phyloP scores from a whole-genome alignment of 2,329 filamentous ascomycete species.

The Zasmidium citrigriseum region DNA sequence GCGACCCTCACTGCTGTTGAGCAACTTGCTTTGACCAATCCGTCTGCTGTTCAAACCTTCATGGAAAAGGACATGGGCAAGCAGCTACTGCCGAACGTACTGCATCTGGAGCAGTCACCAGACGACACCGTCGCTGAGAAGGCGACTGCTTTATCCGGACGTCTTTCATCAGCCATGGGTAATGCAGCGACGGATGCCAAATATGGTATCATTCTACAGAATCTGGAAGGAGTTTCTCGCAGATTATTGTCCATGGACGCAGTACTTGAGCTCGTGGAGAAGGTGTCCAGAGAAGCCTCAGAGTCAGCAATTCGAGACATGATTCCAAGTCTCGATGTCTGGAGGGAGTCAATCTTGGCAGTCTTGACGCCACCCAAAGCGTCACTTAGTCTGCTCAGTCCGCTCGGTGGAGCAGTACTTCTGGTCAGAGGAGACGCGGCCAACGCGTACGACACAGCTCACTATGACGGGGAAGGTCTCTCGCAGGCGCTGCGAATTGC shows the following conservation, averaged over 20 bases:
- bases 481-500: constrained; percentile 76
- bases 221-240: constrained; percentile 47
- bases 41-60: constrained; percentile 46
- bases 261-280: constrained; percentile 56
- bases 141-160: constrained; percentile 37
- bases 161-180: constrained; percentile 25
- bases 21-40: constrained; percentile 36
- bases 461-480: constrained; percentile 64
- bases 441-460: constrained; percentile 27
- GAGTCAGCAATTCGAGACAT: constrained; percentile 22
- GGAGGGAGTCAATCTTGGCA: constrained; percentile 62
- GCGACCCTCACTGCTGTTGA: constrained; percentile 35
- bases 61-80: constrained; percentile 50
- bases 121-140: constrained; percentile 52
- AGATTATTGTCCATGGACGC: constrained; percentile 54
- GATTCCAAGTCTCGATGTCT: constrained; percentile 50
- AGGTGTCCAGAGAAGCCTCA: constrained; percentile 42
- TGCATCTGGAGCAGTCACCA: constrained; percentile 56
- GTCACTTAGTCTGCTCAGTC: constrained; percentile 73
- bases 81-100: constrained; percentile 52
- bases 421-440: constrained; percentile 50
- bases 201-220: constrained; percentile 56
- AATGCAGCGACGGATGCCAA: constrained; percentile 21
- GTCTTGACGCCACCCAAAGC: constrained; percentile 60
- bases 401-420: constrained; percentile 69